Conservation (phyloP, 495 filamentous ascomycete genomes). For the Lichenothelia convexa region DNA sequence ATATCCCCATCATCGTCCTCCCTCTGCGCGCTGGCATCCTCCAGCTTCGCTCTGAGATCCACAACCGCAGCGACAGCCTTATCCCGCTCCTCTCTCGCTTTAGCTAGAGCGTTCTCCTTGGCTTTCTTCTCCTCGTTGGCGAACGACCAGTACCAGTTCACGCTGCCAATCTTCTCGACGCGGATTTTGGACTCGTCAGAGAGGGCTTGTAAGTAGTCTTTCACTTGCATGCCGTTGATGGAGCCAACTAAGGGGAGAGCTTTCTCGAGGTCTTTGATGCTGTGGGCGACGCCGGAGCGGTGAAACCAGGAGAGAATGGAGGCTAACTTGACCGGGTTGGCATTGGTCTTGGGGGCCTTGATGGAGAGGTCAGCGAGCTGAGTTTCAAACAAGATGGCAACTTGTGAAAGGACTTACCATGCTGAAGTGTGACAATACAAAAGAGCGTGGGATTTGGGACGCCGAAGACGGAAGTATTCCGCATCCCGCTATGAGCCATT, state of each 20-base stretch:
- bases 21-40: constrained; percentile 26
- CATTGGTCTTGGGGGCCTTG: constrained; percentile 42
- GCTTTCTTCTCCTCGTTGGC: constrained; percentile 39
- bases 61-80: constrained; percentile 22
- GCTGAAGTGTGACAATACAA: too few species aligned
- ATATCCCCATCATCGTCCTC: constrained; percentile 24
- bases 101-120: constrained; percentile 28
- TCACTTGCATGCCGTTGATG: constrained; percentile 45
- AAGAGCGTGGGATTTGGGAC: too few species aligned
- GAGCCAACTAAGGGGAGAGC: constrained; percentile 43
- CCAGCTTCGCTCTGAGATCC: constrained; percentile 26
- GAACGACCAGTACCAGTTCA: constrained; percentile 74
- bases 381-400: too few species aligned
- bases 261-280: constrained; percentile 61
- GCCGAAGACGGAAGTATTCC: too few species aligned
- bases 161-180: constrained; percentile 64
- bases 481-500: too few species aligned
- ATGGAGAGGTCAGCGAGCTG: not conserved
- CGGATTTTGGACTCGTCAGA: constrained; percentile 45
- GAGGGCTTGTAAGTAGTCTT: constrained; percentile 48
- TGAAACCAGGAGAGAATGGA: constrained; percentile 47
- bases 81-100: constrained; percentile 35
- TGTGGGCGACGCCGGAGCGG: constrained; percentile 43
- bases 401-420: not conserved
- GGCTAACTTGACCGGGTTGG: constrained; percentile 40